Conservation (phyloP, 1,139 yeast species). For the Kodamaea fungicola region DNA sequence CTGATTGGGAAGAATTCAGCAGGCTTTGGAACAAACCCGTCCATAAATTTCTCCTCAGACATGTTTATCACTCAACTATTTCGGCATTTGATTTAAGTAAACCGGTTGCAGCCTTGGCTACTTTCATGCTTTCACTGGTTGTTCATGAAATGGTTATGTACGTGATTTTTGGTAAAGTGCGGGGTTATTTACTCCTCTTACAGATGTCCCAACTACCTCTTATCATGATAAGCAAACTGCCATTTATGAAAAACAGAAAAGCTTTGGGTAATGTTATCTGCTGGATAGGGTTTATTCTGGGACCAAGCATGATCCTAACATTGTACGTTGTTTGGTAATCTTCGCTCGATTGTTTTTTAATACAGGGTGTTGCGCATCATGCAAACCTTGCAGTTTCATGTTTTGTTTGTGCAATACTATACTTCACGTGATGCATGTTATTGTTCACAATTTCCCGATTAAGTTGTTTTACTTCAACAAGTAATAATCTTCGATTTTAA, state of each 20-base stretch:
- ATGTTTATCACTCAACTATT: constrained; percentile 89
- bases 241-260: constrained; percentile 49
- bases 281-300: constrained; percentile 89
- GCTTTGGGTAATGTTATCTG: constrained; percentile 78
- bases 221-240: constrained; percentile 50
- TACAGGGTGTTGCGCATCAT: too few species aligned
- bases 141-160: constrained; percentile 93
- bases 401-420: too few species aligned
- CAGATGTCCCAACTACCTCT: constrained; percentile 85
- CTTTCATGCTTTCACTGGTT: constrained; percentile 76
- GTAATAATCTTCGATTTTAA: too few species aligned
- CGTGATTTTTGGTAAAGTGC: constrained; percentile 70
- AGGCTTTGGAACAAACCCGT: constrained; percentile 95
- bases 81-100: constrained; percentile 69
- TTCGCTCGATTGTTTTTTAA: constrained; percentile 4
- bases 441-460: too few species aligned
- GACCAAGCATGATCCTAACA: constrained; percentile 87
- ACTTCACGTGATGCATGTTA: too few species aligned
- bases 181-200: constrained; percentile 74
- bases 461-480: too few species aligned
- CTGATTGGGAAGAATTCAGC: constrained; percentile 91
- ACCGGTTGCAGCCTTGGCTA: constrained; percentile 66
- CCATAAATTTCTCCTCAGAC: constrained; percentile 84
- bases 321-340: constrained; percentile 51
- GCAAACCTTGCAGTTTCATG: too few species aligned